Conservation (phyloP, 345 rosid genomes). For the Pistacia integerrima region DNA sequence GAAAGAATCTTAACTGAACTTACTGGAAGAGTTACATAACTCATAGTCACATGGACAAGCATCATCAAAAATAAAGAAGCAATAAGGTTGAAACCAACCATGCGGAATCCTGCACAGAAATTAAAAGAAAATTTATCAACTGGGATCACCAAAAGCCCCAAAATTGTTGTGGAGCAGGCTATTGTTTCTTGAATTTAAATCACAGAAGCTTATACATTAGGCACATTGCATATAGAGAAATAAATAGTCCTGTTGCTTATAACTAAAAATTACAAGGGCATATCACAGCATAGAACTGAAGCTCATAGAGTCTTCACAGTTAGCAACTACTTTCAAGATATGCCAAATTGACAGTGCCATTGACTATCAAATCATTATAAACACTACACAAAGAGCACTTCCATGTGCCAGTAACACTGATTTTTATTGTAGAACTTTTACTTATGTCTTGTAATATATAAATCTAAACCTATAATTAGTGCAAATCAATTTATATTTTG, state of each 20-base stretch:
- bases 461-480: too few relatives aligned
- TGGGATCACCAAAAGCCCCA: background rate
- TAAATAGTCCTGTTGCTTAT: too few relatives aligned
- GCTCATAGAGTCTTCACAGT: background rate
- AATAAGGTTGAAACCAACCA: constrained; percentile 57
- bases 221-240: background rate
- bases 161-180: background rate
- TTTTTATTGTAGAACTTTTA: too few relatives aligned
- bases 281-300: background rate
- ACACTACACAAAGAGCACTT: background rate
- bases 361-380: background rate
- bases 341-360: background rate
- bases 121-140: background rate
- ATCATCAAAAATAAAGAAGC: constrained; percentile 40
- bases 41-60: constrained; percentile 45
- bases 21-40: constrained; percentile 57
- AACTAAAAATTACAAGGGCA: background rate
- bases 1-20: constrained; percentile 22
- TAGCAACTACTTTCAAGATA: background rate
- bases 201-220: background rate
- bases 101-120: constrained; percentile 41
- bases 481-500: background rate
- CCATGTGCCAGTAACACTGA: too few relatives aligned
- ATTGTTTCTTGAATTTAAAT: background rate
- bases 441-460: background rate